Evolutionary conservation across 257 asterid species (phyloP), one percentile per base, ranked within the genome.

Genomic region (Solanum chiquidenum): DNA sequence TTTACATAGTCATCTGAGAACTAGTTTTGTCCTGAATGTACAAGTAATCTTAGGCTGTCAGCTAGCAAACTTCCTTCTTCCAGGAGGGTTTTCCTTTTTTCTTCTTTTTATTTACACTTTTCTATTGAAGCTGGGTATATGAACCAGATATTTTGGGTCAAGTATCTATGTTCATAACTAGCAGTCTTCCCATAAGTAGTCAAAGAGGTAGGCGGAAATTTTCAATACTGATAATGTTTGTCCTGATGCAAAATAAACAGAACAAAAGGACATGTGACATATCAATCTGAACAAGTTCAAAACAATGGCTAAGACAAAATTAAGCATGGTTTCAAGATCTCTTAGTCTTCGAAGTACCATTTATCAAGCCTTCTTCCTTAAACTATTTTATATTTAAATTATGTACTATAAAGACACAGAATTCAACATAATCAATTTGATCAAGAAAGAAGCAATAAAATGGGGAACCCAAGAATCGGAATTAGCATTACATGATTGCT

Each of bases 401-500:
- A 55, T 71, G 40, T 10, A 29, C 73, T 13, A 86, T 64, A 52
- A 40, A 42, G 74, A 72, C 29, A 58, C 21, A n/a, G 74, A 79
- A 79, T 27, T 79, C 77, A 31, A 84, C 52, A 83, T 25, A 16
- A 85, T 29, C 74, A 46, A n/a, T 16, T 29, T 72, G 62, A 42
- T 64, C 9, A 20, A 40, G 58, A 75, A 79, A 85, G 40, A 60
- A 79, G 49, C 16, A 38, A 66, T 29, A 49, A 9, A 9, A 80
- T 80, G 85, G 38, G 29, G 12, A 80, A 80, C 4, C 42, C 85
- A n/a, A 85, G 85, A 87, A n/a, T 64, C 64, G 12, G 75, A 77
- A 49, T 82, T 10, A 75, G 88, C 62, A 88, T 91, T 92, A 95
- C 98, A 94, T 91, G 93, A 95, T 94, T 71, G 98, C 98, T 62